Base-by-base conservation (phyloP, 768 basidiomycete species). In the Lactarius trivialis region DNA sequence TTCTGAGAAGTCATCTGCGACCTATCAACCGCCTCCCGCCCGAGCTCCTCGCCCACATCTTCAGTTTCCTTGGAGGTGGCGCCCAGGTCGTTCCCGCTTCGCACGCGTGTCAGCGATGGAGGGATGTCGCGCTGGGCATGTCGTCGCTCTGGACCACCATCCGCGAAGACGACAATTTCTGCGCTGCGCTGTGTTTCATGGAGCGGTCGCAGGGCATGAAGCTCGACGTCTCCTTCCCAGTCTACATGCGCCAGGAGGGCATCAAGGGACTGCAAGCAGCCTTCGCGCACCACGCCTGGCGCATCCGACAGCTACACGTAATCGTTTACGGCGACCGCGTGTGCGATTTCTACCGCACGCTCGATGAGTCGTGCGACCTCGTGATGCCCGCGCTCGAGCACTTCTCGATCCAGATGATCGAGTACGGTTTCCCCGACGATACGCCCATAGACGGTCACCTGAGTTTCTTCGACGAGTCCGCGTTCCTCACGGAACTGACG, bases 41-140 rank as follows among this genome's bases (percentile, higher is more conserved):
- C 8, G 63, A 64, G 19, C n/a, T 64, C 37, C 63, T 64, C 33
- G 21, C 19, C 14, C 45, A 60, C 33, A 64, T 64, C 45, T 64
- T 64, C 21, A 5, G 32, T 8, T 64, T 50, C 14, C 58, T 64
- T 2, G 63, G 58, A 8, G 43, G 14, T 3, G 63, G 58, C 7
- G 2, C 32, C 17, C 19, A n/a, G 32, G 63, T 56, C 48, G 32
- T 64, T 11, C 48, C 54, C 3, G 58, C 54, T 3, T 64, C 63
- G 14, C 63, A 55, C 2, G 63, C 60, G 2, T 64, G 63, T 6
- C 53, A 28, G 36, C 55, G 30, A 24, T 64, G 63, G 63, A 32
- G 63, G 19, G 6, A 24, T 7, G 9, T 64, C 24, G 54, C 58
- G 0, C 26, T 64, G 1, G 4, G 7, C 48, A 55, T 48, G 0